Evolutionary conservation across 2,329 filamentous ascomycete genomes (phyloP), one percentile per base, ranked within the genome.

Genomic region (Penicillium fuscoglaucum): DNA sequence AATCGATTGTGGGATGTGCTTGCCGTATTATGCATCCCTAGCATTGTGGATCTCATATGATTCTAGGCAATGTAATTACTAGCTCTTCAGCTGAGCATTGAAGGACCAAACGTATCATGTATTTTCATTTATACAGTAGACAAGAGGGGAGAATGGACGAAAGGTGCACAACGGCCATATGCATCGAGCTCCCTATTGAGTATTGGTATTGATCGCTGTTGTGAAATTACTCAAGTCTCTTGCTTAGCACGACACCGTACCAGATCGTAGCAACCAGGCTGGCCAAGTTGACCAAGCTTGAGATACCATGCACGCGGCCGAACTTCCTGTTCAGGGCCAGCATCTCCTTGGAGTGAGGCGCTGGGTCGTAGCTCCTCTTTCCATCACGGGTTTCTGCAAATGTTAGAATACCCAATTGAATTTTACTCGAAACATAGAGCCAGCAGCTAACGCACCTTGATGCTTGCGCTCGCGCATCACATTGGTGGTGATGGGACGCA

Each of bases 341-440:
- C 93, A 98, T 97, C 78, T 93, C 90, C 66, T 87, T 82, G 6
- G 90, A 95, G 69, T 96, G 90, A 40, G 91, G 90, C 1, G 87
- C 83, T 52, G 84, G 79, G 63, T 96, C 91, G 69, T 89, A 90
- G 75, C 87, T 90, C 72, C 89, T 90, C 83, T 96, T 97, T 55
- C 91, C 91, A 72, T 97, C 93, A 68, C 88, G 87, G 61, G 89
- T 91, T 81, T 93, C 93, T 83, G 41, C 6, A 17, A 46, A n/a
- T n/a, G 44, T 65, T 43, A 65, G 61, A 26, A 49, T 28, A 21
- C n/a, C 26, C 31, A n/a, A 37, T 24, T 37, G 13, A n/a, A 7
- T n/a, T 12, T 24, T n/a, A 48, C 21, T 10, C 9, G 8, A 28
- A 21, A 12, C 7, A 37, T 72, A 15, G 13, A 28, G 9, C 31